A percentile compares a stretch with the other conserved stretches of the same genome.
These are phyloP conservation scores for Pseudocercospora macadamiae DNA, from an alignment of 2,329 filamentous ascomycete species.

Conservation along the genomic window DNA sequence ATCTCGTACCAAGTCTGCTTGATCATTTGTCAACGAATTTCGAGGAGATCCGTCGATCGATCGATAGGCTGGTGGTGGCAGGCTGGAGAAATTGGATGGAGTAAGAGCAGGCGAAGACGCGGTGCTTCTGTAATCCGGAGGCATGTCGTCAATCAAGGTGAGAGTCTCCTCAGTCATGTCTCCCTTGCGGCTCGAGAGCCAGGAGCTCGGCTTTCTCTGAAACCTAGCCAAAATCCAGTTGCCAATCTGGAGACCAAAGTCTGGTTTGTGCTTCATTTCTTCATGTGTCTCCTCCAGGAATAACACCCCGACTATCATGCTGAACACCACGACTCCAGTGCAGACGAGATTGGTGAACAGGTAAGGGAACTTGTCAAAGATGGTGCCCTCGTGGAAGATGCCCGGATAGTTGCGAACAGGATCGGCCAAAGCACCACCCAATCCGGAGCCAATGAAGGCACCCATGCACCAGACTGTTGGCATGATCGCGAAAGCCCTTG, in stretches of 20 bases:
- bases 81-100: conserved; percentile 26
- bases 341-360: conserved; percentile 91
- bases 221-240: conserved; percentile 61
- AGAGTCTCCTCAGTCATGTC: conserved; percentile 60
- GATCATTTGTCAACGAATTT: conserved; percentile 20
- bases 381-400: conserved; percentile 70
- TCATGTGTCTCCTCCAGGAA: conserved; percentile 95
- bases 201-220: conserved; percentile 27
- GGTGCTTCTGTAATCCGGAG: conserved; percentile 69
- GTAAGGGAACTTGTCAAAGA: conserved; percentile 88
- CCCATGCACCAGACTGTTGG: conserved; percentile 97
- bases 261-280: conserved; percentile 74
- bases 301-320: conserved; percentile 76
- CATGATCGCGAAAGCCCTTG: conserved; percentile 95
- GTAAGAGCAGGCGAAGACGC: conserved; percentile 57
- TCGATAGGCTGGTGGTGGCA: conserved; percentile 38
- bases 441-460: conserved; percentile 89
- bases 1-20: conserved; percentile 28
- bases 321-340: conserved; percentile 73
- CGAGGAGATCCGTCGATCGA: conserved; percentile 37
- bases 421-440: conserved; percentile 86
- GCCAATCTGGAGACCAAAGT: conserved; percentile 76
- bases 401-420: conserved; percentile 81
- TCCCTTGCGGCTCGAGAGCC: conserved; percentile 44
- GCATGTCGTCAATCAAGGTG: conserved; percentile 65